Base-by-base conservation (phyloP, 1,284 basidiomycete genomes). In the Ustilago crameri region DNA sequence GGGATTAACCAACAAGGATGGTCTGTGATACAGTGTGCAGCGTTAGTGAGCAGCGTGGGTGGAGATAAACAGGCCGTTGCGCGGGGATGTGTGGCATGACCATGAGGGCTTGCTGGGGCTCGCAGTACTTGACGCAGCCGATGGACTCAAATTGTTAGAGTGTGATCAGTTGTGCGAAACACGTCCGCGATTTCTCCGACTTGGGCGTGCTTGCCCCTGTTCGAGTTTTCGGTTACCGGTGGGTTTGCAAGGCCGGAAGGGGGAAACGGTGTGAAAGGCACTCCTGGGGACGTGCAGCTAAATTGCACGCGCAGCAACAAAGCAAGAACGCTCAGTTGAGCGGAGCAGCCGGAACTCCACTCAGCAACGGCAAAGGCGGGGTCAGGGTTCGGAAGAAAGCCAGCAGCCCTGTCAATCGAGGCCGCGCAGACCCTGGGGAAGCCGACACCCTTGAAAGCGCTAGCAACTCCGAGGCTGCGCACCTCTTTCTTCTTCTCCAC, bases 1-100 rank as follows among this genome's bases (percentile, higher is more conserved):
- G 35, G 62, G 46, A 49, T 65, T 59, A n/a, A 10, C n/a, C 37
- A 34, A 9, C 32, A 34, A 34, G 32, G 15, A 15, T 34, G 15
- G 30, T 44, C 8, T 38, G 18, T 46, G 41, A 9, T 12, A 30
- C 14, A 14, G 9, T 20, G 35, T 37, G 35, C 35, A 12, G 30
- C 30, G 30, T 30, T 30, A 12, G 30, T n/a, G n/a, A n/a, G n/a
- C n/a, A n/a, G n/a, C n/a, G n/a, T n/a, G n/a, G n/a, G n/a, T n/a
- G n/a, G n/a, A n/a, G n/a, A n/a, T n/a, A n/a, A n/a, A n/a, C n/a
- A n/a, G n/a, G n/a, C n/a, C n/a, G n/a, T n/a, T n/a, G n/a, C n/a
- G n/a, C n/a, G n/a, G n/a, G n/a, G n/a, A n/a, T n/a, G n/a, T n/a
- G n/a, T 30, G 30, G 30, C 12, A 12, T 30, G 30, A 30, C 7